phyloP scores from a whole-genome alignment of 805 yeast genomes.

The Metschnikowia peoriensis region DNA sequence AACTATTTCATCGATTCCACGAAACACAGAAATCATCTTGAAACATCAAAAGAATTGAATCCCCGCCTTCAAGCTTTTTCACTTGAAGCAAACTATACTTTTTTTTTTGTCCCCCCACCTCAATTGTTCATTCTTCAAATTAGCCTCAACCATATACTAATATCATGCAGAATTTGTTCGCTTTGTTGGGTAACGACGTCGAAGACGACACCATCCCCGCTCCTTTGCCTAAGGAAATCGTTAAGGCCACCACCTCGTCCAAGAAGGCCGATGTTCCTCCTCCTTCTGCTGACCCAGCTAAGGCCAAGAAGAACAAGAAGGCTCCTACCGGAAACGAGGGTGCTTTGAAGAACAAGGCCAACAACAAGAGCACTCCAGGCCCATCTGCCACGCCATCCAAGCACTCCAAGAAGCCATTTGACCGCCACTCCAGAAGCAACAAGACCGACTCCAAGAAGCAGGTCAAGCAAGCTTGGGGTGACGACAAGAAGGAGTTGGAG shows the following conservation, averaged over 20 bases:
- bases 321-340: slow-evolving; percentile 85
- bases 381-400: slow-evolving; percentile 52
- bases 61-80: background rate
- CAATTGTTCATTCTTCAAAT: background rate
- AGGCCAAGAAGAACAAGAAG: slow-evolving; percentile 70
- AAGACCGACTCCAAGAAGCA: slow-evolving; percentile 84
- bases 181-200: slow-evolving; percentile 84
- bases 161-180: slow-evolving; percentile 64
- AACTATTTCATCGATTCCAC: no score
- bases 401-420: slow-evolving; percentile 58
- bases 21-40: no score
- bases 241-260: slow-evolving; percentile 78
- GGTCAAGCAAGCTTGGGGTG: slow-evolving; percentile 87
- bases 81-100: background rate
- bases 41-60: background rate
- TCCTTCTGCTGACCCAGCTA: slow-evolving; percentile 75
- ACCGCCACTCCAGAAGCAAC: slow-evolving; percentile 85
- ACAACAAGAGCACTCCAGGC: slow-evolving; percentile 68
- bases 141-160: slow-evolving; percentile 2
- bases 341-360: slow-evolving; percentile 59
- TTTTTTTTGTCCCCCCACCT: background rate
- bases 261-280: slow-evolving; percentile 85
- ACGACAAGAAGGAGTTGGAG: slow-evolving; percentile 63
- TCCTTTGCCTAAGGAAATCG: slow-evolving; percentile 67
- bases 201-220: slow-evolving; percentile 64